phyloP scores from a whole-genome alignment of 2,329 filamentous ascomycete species.

The Penicillium sp. region DNA sequence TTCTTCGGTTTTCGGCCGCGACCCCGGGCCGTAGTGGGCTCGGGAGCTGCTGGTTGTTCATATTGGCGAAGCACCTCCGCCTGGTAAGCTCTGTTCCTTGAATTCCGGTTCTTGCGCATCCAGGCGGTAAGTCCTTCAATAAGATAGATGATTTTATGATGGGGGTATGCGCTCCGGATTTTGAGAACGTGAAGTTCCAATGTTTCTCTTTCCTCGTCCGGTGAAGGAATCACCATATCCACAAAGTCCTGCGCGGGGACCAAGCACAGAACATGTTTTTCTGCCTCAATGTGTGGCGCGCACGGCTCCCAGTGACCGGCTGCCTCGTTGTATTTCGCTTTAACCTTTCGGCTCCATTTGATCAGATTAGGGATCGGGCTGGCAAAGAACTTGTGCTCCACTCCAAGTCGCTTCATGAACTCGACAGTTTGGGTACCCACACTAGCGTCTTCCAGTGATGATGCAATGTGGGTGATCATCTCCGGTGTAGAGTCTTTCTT shows the following conservation, averaged over 20 bases:
- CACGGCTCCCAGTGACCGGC: slow-evolving; percentile 67
- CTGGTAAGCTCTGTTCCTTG: slow-evolving; percentile 67
- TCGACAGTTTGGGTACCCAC: slow-evolving; percentile 47
- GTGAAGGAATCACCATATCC: slow-evolving; percentile 52
- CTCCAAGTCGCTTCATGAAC: slow-evolving; percentile 44
- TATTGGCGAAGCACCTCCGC: slow-evolving; percentile 60
- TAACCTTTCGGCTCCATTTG: slow-evolving; percentile 69
- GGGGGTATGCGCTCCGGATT: slow-evolving; percentile 57
- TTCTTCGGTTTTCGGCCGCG: slow-evolving; percentile 36
- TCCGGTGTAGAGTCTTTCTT: slow-evolving; percentile 72
- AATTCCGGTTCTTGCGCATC: slow-evolving; percentile 68
- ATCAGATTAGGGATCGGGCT: slow-evolving; percentile 54
- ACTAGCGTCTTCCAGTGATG: slow-evolving; percentile 51
- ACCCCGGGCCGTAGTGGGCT: slow-evolving; percentile 20
- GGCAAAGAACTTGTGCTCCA: slow-evolving; percentile 42
- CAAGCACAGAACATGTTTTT: slow-evolving; percentile 64
- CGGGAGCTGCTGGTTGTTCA: slow-evolving; percentile 30
- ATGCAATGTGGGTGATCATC: slow-evolving; percentile 74
- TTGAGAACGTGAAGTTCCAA: slow-evolving; percentile 61
- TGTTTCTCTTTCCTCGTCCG: slow-evolving; percentile 44
- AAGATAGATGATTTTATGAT: slow-evolving; percentile 64
- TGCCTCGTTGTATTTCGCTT: slow-evolving; percentile 62
- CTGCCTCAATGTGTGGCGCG: slow-evolving; percentile 48
- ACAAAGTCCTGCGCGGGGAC: slow-evolving; percentile 67
- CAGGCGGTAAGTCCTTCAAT: slow-evolving; percentile 68